Evolutionary conservation across 768 basidiomycete genomes (phyloP), one percentile per base, ranked within the genome.

Genomic region (Mycena kentingensis): DNA sequence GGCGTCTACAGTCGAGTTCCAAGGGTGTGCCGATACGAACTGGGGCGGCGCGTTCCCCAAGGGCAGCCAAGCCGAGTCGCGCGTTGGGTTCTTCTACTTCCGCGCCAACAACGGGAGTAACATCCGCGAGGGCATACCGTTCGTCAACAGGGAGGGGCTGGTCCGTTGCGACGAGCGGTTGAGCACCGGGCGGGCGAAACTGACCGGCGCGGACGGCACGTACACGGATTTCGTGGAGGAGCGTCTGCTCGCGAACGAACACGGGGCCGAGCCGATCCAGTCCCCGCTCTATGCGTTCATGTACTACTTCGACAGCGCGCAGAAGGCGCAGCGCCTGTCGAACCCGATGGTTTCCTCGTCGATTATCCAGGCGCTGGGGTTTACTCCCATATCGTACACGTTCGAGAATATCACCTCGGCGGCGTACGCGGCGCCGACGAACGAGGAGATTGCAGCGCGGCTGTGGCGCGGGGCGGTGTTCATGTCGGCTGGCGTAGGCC

Each of bases 211-310:
- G 5, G 24, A 39, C 24, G 44, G 52, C 15, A 60, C 62, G 7
- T 63, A 28, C 25, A 41, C 46, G 18, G 24, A 43, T 24, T 63
- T 60, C 42, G 27, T 31, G 1, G 43, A 49, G 24, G 25, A 29
- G 24, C 0, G 11, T 8, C 24, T 60, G 34, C 57, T 55, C 51
- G 37, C 37, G 13, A 15, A 11, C 8, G 13, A 38, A 38, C 42
- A 61, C 25, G 60, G 32, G 7, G 60, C 55, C 19, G 60, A 62
- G 34, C 34, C 67, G 46, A 55, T 64, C 21, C 51, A 47, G 10
- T 47, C 54, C 19, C 60, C 60, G 29, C 49, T 60, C 39, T 46
- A 36, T 19, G 51, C 58, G 5, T 26, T 59, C 11, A 10, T 58
- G 12, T 60, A 54, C 7, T 57, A 47, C n/a, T 18, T 51, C 21